Evolutionary conservation across 306 rosid species (phyloP), one percentile per base, ranked within the genome.

Genomic region (Gynostemma pentaphyllum): DNA sequence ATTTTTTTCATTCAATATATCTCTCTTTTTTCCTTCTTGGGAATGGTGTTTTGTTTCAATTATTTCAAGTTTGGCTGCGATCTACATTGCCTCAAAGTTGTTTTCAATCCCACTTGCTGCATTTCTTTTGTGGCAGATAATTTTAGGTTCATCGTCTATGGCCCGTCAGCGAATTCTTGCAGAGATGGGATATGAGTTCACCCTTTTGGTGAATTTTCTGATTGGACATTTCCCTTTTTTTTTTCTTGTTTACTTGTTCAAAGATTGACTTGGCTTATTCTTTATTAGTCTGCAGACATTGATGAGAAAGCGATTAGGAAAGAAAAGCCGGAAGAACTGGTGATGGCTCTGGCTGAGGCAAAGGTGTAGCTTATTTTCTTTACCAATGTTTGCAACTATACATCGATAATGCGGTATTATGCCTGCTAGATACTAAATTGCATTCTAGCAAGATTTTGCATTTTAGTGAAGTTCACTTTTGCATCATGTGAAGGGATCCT

Each of bases 161-260:
- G 95, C 96, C 55, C 96, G 96, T 29, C 79, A 72, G 49, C 72
- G 75, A 30, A 84, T 92, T 79, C 86, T 92, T 10, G 59, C 80
- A 42, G 96, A 88, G 69, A 84, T 92, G 95, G 98, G 98, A 60
- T 82, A 80, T 24, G 85, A 82, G 52, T 92, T 92, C 76, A 70
- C 80, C 15, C 39, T 86, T 74, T 47, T 82, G 83, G 98, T 92
- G 85, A 57, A 57, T 26, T 48, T 56, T 64, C 64, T 9, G 48
- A 9, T 30, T 52, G 34, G 9, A 24, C n/a, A 13, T 14, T 72
- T 56, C 21, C 45, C 9, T 46, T 10, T 46, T 37, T 46, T 10
- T 46, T 37, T 32, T 18, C 59, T 68, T 42, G 64, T 60, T 70
- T 37, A 41, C 22, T 68, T 18, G 74, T 53, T 62, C 34, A 49